Percentiles rank a stretch among this genome's conserved stretches.
Conservation (phyloP, 371 early-diverging fungal genomes). For the Lichtheimia ornata region DNA sequence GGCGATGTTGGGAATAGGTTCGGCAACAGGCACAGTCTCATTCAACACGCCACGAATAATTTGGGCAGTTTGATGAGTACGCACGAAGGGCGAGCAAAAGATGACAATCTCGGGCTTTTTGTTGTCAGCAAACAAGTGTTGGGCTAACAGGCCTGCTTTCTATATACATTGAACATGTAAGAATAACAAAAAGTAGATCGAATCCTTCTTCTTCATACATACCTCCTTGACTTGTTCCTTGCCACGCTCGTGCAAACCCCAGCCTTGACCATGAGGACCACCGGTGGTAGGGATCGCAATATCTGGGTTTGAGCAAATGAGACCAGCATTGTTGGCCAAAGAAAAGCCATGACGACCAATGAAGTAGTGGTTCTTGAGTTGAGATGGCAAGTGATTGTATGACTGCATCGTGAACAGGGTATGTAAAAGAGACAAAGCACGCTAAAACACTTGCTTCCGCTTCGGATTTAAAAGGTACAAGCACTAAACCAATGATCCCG, state of each 20-base stretch:
- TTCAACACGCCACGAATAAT: constrained; percentile 38
- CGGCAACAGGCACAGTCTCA: constrained; percentile 15
- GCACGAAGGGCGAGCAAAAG: constrained; percentile 49
- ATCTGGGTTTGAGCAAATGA: constrained; percentile 50
- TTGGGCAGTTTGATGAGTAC: constrained; percentile 47
- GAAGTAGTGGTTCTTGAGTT: constrained; percentile 45
- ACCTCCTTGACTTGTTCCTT: constrained; percentile 45
- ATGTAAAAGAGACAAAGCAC: no score
- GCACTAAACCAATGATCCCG: no score
- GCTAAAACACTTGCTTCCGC: no score
- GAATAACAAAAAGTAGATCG: background rate
- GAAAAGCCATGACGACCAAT: constrained; percentile 52
- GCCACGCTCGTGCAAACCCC: constrained; percentile 46
- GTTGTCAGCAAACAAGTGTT: constrained; percentile 27
- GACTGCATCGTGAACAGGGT: background rate
- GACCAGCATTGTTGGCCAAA: constrained; percentile 41
- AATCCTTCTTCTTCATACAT: background rate
- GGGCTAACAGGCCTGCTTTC: constrained; percentile 35
- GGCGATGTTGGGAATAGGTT: constrained; percentile 21
- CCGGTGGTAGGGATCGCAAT: constrained; percentile 49
- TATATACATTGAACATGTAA: background rate
- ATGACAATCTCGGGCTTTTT: constrained; percentile 28
- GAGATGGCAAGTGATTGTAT: constrained; percentile 42
- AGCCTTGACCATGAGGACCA: constrained; percentile 46
- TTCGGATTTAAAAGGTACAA: no score